Percentiles rank a stretch among this genome's conserved stretches.
Evolutionary conservation across 1,284 basidiomycete genomes (phyloP).

Genomic region (Marasmius oreades): DNA sequence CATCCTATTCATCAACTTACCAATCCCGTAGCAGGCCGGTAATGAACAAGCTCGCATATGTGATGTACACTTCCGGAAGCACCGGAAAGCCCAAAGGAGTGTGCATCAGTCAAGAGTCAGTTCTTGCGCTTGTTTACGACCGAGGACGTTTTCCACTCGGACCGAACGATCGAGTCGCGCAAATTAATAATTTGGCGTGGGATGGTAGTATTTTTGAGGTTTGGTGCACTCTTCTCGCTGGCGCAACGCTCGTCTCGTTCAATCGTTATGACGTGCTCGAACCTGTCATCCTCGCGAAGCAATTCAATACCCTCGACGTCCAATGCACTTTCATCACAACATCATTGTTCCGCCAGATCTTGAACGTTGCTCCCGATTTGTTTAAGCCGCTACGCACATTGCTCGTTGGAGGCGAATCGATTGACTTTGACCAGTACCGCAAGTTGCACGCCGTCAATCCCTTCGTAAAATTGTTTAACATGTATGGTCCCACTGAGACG

Average conservation of each 20-base stretch:
- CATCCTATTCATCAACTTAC: neutral
- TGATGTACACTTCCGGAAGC: neutral
- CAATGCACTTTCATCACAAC: slow-evolving; percentile 1
- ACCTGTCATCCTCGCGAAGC: neutral
- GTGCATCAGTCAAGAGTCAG: neutral
- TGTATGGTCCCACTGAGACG: slow-evolving; percentile 2
- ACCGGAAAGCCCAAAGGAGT: neutral
- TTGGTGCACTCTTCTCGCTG: slow-evolving; percentile 3
- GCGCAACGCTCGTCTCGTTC: slow-evolving; percentile 5
- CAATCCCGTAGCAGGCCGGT: neutral
- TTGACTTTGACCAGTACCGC: neutral
- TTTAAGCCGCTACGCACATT: neutral
- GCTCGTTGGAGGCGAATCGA: neutral
- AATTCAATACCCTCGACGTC: neutral
- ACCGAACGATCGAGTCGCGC: slow-evolving; percentile 1
- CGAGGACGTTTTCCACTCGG: neutral
- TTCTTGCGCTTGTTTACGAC: neutral
- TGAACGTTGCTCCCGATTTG: neutral
- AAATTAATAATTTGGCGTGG: slow-evolving; percentile 4
- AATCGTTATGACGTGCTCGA: slow-evolving; percentile 3
- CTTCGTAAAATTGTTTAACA: neutral
- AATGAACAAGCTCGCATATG: neutral
- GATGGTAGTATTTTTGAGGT: slow-evolving; percentile 6
- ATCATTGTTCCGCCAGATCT: neutral
- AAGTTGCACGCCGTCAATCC: neutral